Evolutionary conservation across 352 stramenopile genomes (phyloP).

Genomic region (Phytophthora hibernalis): DNA sequence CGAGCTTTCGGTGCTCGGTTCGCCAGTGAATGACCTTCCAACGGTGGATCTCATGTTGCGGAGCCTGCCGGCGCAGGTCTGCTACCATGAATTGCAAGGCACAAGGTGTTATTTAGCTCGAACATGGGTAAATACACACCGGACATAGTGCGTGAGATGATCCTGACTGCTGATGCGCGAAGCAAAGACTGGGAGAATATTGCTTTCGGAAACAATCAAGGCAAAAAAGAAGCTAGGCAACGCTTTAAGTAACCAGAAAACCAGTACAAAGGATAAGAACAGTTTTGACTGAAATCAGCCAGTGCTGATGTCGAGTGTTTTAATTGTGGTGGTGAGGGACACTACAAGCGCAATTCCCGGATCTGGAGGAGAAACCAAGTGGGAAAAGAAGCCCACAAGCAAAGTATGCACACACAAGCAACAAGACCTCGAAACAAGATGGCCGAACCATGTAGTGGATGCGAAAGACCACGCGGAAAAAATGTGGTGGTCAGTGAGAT

Average conservation of each 20-base stretch:
- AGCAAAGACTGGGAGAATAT: constrained; percentile 13
- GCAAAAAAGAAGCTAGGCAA: not conserved
- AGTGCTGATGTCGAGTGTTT: not conserved
- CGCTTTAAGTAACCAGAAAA: not conserved
- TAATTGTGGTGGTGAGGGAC: not conserved
- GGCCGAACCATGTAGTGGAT: not conserved
- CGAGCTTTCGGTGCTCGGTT: not conserved
- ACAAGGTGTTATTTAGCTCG: constrained; percentile 15
- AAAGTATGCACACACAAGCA: constrained; percentile 4
- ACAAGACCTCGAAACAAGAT: not conserved
- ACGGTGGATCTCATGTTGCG: constrained; percentile 16
- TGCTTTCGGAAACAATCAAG: constrained; percentile 7
- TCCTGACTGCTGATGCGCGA: constrained; percentile 8
- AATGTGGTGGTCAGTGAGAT: not conserved
- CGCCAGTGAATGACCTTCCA: constrained; percentile 10
- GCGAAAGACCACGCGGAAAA: not conserved
- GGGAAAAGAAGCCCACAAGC: constrained; percentile 1
- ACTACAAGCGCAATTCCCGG: not conserved
- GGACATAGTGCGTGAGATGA: constrained; percentile 12
- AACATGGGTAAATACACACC: constrained; percentile 25
- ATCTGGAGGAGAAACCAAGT: not conserved
- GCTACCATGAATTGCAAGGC: constrained; percentile 14
- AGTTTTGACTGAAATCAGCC: no score
- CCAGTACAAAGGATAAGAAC: no score
- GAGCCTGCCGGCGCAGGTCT: constrained; percentile 1